Base-by-base conservation (phyloP, 768 basidiomycete species). In the Sarcodon aspratus region DNA sequence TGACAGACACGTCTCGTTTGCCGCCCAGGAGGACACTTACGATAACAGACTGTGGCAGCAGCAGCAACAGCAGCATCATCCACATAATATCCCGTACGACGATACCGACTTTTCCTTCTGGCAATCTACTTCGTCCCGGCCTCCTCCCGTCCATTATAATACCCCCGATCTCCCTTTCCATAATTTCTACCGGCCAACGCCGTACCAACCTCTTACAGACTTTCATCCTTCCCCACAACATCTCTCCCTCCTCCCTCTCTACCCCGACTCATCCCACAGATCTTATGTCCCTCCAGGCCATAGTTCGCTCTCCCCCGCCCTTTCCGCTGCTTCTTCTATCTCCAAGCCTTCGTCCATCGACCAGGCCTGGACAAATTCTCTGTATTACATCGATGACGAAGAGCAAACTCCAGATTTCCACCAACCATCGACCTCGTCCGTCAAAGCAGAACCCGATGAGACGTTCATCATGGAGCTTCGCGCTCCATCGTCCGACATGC, bases 371-470 rank as follows among this genome's bases (percentile, higher is more conserved):
- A 48, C 45, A 31, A 43, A 42, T 27, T 46, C 52, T 44, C 40
- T 45, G 47, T 37, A 33, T 17, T 44, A 38, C 34, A 45, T 43
- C 46, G 33, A 44, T 43, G 46, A 44, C 47, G 15, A 51, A 44
- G n/a, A 7, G 21, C 43, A 46, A 52, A 44, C 48, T 47, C 48
- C 7, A 44, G 17, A 17, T 38, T 38, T n/a, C 43, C 44, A 38
- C 50, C 45, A 44, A 44, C 36, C 51, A 48, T 17, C 43, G 51
- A 49, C 32, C 52, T 54, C 40, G 51, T 52, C 31, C 48, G 51
- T 58, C 49, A 54, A 55, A 17, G 50, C 52, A 15, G 17, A 33
- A 31, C 50, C 50, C 17, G 48, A 48, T 37, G 46, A 44, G n/a
- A 11, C 36, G n/a, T 37, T 49, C 21, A 49, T 49, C 11, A n/a